A percentile compares a stretch with the other conserved stretches of the same genome.
Evolutionary conservation across 2,329 filamentous ascomycete genomes (phyloP).

Genomic region (Hypomyces perniciosus): DNA sequence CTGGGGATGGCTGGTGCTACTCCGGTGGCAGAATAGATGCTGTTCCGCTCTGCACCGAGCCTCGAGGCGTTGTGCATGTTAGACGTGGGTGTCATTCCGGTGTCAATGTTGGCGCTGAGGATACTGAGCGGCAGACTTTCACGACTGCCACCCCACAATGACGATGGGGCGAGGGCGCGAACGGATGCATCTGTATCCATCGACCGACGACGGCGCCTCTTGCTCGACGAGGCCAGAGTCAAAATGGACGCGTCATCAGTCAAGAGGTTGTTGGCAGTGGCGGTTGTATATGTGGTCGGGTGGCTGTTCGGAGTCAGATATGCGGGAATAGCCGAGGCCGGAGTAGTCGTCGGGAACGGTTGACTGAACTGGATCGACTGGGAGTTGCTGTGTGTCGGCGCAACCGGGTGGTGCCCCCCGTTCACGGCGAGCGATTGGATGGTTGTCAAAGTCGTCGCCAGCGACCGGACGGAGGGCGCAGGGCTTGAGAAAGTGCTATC

Average conservation of each 20-base stretch:
- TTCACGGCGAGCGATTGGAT: constrained; percentile 58
- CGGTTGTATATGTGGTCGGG: constrained; percentile 68
- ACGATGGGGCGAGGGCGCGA: constrained; percentile 75
- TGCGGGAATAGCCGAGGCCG: constrained; percentile 65
- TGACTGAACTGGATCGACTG: constrained; percentile 58
- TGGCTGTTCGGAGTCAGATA: constrained; percentile 56
- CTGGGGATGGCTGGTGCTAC: constrained; percentile 59
- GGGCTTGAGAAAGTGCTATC: constrained; percentile 78
- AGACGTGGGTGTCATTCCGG: constrained; percentile 38
- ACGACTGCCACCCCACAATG: constrained; percentile 73
- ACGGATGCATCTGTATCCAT: constrained; percentile 84
- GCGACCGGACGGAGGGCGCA: constrained; percentile 70
- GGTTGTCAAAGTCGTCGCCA: constrained; percentile 79
- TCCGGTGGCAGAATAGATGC: constrained; percentile 74
- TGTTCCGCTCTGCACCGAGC: constrained; percentile 58
- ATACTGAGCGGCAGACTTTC: constrained; percentile 75
- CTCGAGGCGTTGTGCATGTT: constrained; percentile 45
- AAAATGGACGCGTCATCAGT: constrained; percentile 83
- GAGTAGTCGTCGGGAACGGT: constrained; percentile 57
- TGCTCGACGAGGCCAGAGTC: constrained; percentile 76
- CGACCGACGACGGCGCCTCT: constrained; percentile 68
- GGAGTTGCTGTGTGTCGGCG: constrained; percentile 33
- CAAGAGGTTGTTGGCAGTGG: constrained; percentile 74
- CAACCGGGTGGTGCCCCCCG: constrained; percentile 27
- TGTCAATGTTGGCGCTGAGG: constrained; percentile 64